Evolutionary conservation across 1,139 yeast species (phyloP), one percentile per base, ranked within the genome.

Genomic region (Taphrina flavorubra): DNA sequence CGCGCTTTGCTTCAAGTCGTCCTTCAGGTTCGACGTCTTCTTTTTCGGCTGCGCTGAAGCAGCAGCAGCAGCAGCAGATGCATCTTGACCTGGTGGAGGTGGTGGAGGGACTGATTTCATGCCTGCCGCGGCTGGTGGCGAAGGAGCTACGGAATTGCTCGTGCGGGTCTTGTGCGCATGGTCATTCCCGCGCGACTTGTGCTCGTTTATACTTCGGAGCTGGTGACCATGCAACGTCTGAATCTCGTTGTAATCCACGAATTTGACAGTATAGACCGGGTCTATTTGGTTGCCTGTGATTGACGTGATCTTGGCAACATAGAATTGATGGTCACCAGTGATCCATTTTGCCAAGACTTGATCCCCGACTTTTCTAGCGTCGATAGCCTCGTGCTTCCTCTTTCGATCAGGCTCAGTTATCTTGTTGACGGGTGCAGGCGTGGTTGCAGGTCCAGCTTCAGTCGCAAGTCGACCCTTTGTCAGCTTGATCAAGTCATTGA

Each of bases 401-500:
- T 49, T 60, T 47, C 25, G 44, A 1, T 37, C 40, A 16, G 42
- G 51, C 49, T 47, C 47, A 34, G 16, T 44, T 14, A 39, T 6
- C 18, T 44, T 16, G 8, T 57, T 44, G 20, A 61, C 51, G 7
- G 59, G 20, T 11, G 57, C 44, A 8, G 59, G n/a, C 3, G 46
- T 16, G n/a, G 56, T 10, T 8, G 53, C 1, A 31, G 51, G 47
- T 1, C 60, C 42, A n/a, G 37, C 25, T 53, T 49, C 34, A 42
- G 39, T 18, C 20, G 51, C 6, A 36, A 56, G 37, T 16, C 66
- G 49, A 10, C 31, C 44, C 34, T 39, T 63, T n/a, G 79, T 69
- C 46, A 79, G 72, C 2, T 70, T 68, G 31, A 79, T 74, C 53
- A 79, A 71, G 49, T 78, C 80, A 7, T 68, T 60, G 14, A 79